phyloP scores from a whole-genome alignment of 176 grass and related monocot genomes.

The Aegilops sharonensis region DNA sequence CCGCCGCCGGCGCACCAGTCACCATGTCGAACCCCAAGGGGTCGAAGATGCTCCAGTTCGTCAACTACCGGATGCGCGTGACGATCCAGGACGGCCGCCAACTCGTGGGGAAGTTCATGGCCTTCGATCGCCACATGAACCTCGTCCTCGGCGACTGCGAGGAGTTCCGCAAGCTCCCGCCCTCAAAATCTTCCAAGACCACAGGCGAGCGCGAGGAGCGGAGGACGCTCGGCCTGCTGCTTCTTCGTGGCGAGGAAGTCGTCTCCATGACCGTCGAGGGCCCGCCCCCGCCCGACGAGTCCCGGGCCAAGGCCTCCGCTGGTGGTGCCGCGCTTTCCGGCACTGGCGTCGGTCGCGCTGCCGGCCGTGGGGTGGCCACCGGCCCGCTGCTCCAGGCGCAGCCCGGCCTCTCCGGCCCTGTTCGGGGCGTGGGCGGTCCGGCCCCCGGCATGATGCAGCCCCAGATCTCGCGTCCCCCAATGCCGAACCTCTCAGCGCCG shows the following conservation, averaged over 20 bases:
- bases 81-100: conserved; percentile 98
- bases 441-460: conserved; percentile 97
- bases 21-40: conserved; percentile 97
- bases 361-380: conserved; percentile 64
- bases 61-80: conserved; percentile 99
- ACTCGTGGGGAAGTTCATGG: conserved; percentile 98
- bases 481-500: conserved; percentile 73
- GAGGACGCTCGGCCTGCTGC: conserved; percentile 89
- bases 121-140: conserved; percentile 99
- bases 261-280: conserved; percentile 98
- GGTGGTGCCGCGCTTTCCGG: conserved; percentile 52
- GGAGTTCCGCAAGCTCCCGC: conserved; percentile 96
- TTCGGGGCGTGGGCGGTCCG: conserved; percentile 75
- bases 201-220: conserved; percentile 81
- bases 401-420: conserved; percentile 79
- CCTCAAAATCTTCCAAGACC: conserved; percentile 76
- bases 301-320: conserved; percentile 70
- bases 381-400: conserved; percentile 83
- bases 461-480: conserved; percentile 77
- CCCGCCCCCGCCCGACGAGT: conserved; percentile 89
- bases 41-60: conserved; percentile 96
- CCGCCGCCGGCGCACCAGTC: neutral
- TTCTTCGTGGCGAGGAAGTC: conserved; percentile 94
- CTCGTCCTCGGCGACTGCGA: conserved; percentile 97
- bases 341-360: conserved; percentile 70